Evolutionary conservation across 352 stramenopile genomes (phyloP).

Genomic region (Phytophthora citricola): DNA sequence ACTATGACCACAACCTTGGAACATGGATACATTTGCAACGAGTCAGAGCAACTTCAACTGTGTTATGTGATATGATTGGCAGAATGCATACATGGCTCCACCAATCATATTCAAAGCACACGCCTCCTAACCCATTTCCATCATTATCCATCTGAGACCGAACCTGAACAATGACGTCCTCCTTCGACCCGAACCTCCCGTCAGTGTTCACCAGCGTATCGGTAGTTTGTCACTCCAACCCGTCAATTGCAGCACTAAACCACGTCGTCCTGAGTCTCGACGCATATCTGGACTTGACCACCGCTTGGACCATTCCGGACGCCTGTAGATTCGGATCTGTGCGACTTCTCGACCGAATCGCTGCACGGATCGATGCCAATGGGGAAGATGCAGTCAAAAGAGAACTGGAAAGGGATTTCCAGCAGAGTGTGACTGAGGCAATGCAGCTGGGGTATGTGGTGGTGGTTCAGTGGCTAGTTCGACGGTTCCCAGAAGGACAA

Average conservation of each 20-base stretch:
- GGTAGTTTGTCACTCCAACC: constrained; percentile 23
- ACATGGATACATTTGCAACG: constrained; percentile 24
- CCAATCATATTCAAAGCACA: constrained; percentile 3
- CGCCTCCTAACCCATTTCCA: neutral
- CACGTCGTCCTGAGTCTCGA: constrained; percentile 24
- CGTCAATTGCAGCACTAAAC: constrained; percentile 14
- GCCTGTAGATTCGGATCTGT: constrained; percentile 26
- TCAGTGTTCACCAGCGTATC: constrained; percentile 18
- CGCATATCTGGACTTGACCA: constrained; percentile 16
- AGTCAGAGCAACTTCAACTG: constrained; percentile 3
- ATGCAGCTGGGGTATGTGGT: constrained; percentile 15
- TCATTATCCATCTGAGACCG: neutral
- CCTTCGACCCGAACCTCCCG: neutral
- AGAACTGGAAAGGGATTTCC: constrained; percentile 10
- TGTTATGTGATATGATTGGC: constrained; percentile 1
- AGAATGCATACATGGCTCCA: neutral
- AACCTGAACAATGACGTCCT: constrained; percentile 2
- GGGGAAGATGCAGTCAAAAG: neutral
- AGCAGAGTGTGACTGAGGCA: constrained; percentile 1
- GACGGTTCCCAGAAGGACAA: constrained; percentile 17
- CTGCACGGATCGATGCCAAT: constrained; percentile 2
- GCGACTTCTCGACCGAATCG: constrained; percentile 32
- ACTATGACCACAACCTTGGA: constrained; percentile 20
- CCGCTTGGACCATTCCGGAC: constrained; percentile 19
- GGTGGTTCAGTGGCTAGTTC: constrained; percentile 33